These are phyloP conservation scores for Flaveria ramosissima DNA, from an alignment of 129 eudicot genomes.

Conservation along the genomic window DNA sequence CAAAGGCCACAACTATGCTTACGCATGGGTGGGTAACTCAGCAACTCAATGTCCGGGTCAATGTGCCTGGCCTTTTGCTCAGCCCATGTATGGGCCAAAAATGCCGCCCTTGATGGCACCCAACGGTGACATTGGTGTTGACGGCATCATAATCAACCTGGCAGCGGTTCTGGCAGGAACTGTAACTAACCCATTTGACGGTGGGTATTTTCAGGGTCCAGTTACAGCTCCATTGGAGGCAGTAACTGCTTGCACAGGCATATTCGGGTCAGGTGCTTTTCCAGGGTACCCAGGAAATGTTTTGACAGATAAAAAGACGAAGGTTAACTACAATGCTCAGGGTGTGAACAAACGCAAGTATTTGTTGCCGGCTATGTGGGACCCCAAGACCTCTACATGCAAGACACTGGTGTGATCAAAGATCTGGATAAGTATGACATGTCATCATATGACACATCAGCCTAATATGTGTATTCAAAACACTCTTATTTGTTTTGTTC, in stretches of 20 bases:
- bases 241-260: slow-evolving; percentile 65
- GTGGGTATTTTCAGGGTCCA: slow-evolving; percentile 79
- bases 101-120: slow-evolving; percentile 65
- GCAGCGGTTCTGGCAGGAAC: slow-evolving; percentile 78
- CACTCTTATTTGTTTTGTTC: neutral
- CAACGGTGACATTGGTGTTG: slow-evolving; percentile 71
- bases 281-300: slow-evolving; percentile 68
- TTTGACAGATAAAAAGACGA: slow-evolving; percentile 52
- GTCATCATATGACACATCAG: slow-evolving; percentile 8
- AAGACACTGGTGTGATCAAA: slow-evolving; percentile 56
- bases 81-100: slow-evolving; percentile 73
- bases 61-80: slow-evolving; percentile 87
- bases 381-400: slow-evolving; percentile 59
- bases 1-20: slow-evolving; percentile 43
- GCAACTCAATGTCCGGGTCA: slow-evolving; percentile 78
- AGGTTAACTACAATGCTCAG: slow-evolving; percentile 60
- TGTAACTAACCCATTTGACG: slow-evolving; percentile 75
- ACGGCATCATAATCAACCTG: slow-evolving; percentile 74
- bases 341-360: slow-evolving; percentile 57
- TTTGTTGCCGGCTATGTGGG: slow-evolving; percentile 86
- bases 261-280: slow-evolving; percentile 70
- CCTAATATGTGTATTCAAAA: slow-evolving; percentile 4
- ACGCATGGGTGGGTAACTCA: slow-evolving; percentile 87
- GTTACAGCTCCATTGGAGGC: slow-evolving; percentile 76
- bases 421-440: slow-evolving; percentile 23